These are phyloP conservation scores for Akanthomyces lecanii DNA, from an alignment of 2,329 filamentous ascomycete species.

Conservation along the genomic window DNA sequence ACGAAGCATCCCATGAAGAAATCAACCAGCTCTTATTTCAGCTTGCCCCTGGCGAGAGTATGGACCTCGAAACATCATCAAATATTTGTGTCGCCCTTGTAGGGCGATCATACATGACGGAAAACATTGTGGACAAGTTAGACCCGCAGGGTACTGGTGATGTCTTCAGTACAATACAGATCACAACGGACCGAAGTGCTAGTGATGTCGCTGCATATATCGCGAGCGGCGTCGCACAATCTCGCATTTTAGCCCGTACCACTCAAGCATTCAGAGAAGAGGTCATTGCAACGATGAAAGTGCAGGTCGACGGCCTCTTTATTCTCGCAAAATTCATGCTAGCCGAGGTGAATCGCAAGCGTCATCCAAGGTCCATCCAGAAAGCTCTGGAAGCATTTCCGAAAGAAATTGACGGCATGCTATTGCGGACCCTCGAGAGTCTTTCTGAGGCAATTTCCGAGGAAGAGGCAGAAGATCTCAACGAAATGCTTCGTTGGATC, in stretches of 20 bases:
- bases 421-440: slow-evolving; percentile 38
- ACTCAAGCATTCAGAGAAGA: slow-evolving; percentile 31
- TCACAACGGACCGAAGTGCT: slow-evolving; percentile 40
- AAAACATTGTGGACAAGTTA: slow-evolving; percentile 32
- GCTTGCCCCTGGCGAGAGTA: slow-evolving; percentile 27
- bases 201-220: slow-evolving; percentile 42
- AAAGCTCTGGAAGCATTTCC: slow-evolving; percentile 43
- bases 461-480: slow-evolving; percentile 39
- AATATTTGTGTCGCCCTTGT: slow-evolving; percentile 37
- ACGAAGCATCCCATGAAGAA: slow-evolving; percentile 39
- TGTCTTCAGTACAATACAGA: slow-evolving; percentile 36
- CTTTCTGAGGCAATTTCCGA: slow-evolving; percentile 37
- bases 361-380: slow-evolving; percentile 41
- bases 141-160: slow-evolving; percentile 30
- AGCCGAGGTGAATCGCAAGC: slow-evolving; percentile 42
- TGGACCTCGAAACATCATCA: slow-evolving; percentile 19
- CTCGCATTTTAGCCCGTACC: slow-evolving; percentile 33
- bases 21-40: slow-evolving; percentile 35
- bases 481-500: slow-evolving; percentile 44
- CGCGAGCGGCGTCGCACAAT: slow-evolving; percentile 35
- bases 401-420: slow-evolving; percentile 40
- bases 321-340: slow-evolving; percentile 49
- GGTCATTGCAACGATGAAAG: slow-evolving; percentile 37
- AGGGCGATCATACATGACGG: slow-evolving; percentile 40
- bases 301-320: slow-evolving; percentile 44